phyloP scores from a whole-genome alignment of 208 protist genomes.

The Trypanosoma platydactyli region DNA sequence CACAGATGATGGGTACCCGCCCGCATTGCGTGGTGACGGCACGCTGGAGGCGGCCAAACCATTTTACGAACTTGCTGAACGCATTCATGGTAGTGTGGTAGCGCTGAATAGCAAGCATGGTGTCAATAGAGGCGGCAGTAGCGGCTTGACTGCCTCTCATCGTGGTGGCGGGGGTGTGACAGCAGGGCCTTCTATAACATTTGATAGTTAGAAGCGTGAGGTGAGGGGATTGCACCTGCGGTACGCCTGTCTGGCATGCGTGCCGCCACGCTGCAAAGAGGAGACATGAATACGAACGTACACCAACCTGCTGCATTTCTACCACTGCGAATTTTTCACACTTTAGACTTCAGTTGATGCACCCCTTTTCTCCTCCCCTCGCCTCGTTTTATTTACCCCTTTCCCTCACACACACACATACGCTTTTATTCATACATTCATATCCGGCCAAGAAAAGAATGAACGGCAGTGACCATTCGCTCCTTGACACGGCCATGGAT shows the following conservation, averaged over 20 bases:
- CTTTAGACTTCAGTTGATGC: not conserved
- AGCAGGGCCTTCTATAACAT: too few species aligned
- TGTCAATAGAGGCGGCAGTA: not conserved
- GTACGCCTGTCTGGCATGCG: too few species aligned
- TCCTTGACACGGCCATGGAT: not conserved
- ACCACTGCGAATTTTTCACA: not conserved
- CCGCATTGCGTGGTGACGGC: slow-evolving; percentile 82
- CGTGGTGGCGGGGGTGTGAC: too few species aligned
- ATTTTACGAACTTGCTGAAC: slow-evolving; percentile 76
- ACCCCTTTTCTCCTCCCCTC: slow-evolving; percentile 3
- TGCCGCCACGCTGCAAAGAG: not conserved
- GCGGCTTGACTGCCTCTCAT: slow-evolving; percentile 32
- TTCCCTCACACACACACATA: slow-evolving; percentile 8
- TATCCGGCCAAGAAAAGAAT: not conserved
- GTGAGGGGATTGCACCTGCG: not conserved
- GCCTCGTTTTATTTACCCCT: slow-evolving; percentile 17
- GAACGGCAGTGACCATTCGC: not conserved
- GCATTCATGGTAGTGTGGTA: slow-evolving; percentile 41
- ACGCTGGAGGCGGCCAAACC: slow-evolving; percentile 65
- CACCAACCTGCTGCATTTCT: not conserved
- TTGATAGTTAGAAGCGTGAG: too few species aligned
- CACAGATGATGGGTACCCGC: slow-evolving; percentile 91
- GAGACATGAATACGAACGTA: not conserved
- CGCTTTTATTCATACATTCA: not conserved
- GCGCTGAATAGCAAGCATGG: slow-evolving; percentile 14